A percentile compares a stretch with the other conserved stretches of the same genome.
Evolutionary conservation across 352 stramenopile genomes (phyloP).

Genomic region (Phytophthora pistaciae): DNA sequence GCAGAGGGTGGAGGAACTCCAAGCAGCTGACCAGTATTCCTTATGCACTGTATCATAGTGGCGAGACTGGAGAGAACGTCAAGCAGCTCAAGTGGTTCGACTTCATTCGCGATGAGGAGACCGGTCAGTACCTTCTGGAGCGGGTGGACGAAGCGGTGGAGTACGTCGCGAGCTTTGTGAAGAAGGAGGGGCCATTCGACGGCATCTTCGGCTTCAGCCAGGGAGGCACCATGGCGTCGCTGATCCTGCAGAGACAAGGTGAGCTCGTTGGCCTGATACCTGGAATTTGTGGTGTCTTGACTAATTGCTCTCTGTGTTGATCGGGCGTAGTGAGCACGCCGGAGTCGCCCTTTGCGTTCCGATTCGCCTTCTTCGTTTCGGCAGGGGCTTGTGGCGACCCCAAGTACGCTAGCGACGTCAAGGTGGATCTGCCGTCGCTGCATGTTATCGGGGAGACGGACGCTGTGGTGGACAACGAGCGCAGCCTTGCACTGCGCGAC

Average conservation of each 20-base stretch:
- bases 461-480: conserved; percentile 63
- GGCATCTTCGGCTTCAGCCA: conserved; percentile 90
- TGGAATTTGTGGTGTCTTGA: not conserved
- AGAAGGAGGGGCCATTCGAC: conserved; percentile 84
- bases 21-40: conserved; percentile 1
- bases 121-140: conserved; percentile 50
- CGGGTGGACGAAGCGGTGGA: conserved; percentile 72
- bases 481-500: conserved; percentile 64
- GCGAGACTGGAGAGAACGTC: conserved; percentile 46
- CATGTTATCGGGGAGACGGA: conserved; percentile 88
- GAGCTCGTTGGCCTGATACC: not conserved
- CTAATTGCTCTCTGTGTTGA: conserved; percentile 11
- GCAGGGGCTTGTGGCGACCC: conserved; percentile 58
- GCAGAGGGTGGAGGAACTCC: not conserved
- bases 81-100: conserved; percentile 83
- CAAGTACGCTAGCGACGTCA: conserved; percentile 47
- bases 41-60: conserved; percentile 12
- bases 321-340: conserved; percentile 37
- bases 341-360: conserved; percentile 66
- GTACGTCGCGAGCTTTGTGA: conserved; percentile 69
- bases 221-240: conserved; percentile 72
- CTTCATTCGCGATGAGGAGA: conserved; percentile 58
- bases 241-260: conserved; percentile 81
- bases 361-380: conserved; percentile 81
- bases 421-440: conserved; percentile 72